Evolutionary conservation across 345 rosid genomes (phyloP), one percentile per base, ranked within the genome.

Genomic region (Syzygium jambos): DNA sequence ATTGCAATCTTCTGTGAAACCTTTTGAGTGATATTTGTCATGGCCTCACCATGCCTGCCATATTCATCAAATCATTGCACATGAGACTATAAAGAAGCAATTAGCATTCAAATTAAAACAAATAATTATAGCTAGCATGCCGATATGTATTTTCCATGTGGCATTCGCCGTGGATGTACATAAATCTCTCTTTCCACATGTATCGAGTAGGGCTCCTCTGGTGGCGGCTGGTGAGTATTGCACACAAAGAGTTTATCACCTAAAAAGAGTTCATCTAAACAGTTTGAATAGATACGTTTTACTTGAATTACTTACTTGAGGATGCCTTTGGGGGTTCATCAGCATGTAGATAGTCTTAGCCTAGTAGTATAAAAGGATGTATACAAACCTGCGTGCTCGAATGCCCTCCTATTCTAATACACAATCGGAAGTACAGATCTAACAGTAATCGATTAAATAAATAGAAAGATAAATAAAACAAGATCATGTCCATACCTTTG

Each of bases 401-500:
- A 21, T 29, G 21, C 38, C 3, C 1, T 57, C 63, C 15, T 57
- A 2, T 57, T 25, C 29, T 4, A 57, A 10, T 57, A 10, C 52
- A 51, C 14, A 11, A 57, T 25, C 63, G 15, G 7, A 25, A 57
- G 63, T 4, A 25, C 27, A 11, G 30, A 59, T 27, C 65, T 27
- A 12, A 27, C 3, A 12, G 0, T 11, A 59, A 27, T 59, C 8
- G 7, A 59, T 11, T 27, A 27, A 59, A 59, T 59, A 59, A 27
- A 59, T 0, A 2, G 0, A 59, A 0, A 27, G 30, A 27, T 27
- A 25, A 59, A 27, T 27, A 59, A 0, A 59, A 5, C 7, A 59
- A 1, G 30, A 1, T 59, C 30, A 0, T 59, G 17, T 59, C 29
- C 0, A 12, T 59, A 59, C 68, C 43, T 4, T 30, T 8, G 3